Evolutionary conservation across 225 moss, liverwort and hornwort genomes (phyloP).

Genomic region (Antitrichia curtipendula): DNA sequence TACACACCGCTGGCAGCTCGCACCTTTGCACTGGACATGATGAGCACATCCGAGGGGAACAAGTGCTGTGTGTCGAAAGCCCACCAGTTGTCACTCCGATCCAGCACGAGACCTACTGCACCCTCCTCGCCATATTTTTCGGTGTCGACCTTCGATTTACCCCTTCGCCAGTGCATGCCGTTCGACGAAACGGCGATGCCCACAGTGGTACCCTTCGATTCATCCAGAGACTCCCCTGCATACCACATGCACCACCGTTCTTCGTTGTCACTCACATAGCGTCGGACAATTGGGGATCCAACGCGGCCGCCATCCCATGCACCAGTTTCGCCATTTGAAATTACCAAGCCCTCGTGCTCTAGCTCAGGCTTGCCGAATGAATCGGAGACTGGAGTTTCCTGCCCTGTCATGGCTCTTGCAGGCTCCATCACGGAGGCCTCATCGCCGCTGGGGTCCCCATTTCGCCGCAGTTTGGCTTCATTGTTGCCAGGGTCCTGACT

Average conservation of each 20-base stretch:
- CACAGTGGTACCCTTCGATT: constrained; percentile 14
- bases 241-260: constrained; percentile 61
- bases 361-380: background rate
- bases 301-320: constrained; percentile 32
- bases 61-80: constrained; percentile 44
- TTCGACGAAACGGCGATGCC: constrained; percentile 40
- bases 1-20: constrained; percentile 46
- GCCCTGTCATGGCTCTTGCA: constrained; percentile 1
- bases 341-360: constrained; percentile 28
- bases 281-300: constrained; percentile 28
- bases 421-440: constrained; percentile 12
- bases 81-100: constrained; percentile 45
- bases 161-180: constrained; percentile 45
- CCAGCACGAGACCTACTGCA: constrained; percentile 35
- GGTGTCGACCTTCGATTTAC: constrained; percentile 26
- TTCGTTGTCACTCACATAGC: constrained; percentile 49
- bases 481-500: constrained; percentile 38
- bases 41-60: constrained; percentile 45
- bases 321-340: constrained; percentile 11
- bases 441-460: background rate
- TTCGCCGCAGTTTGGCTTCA: constrained; percentile 18
- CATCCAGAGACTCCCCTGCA: constrained; percentile 10
- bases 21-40: constrained; percentile 46
- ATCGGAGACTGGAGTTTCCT: constrained; percentile 9
- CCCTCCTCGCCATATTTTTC: constrained; percentile 30